Evolutionary conservation across 352 stramenopile genomes (phyloP).

Genomic region (Elongisporangium undulatum): DNA sequence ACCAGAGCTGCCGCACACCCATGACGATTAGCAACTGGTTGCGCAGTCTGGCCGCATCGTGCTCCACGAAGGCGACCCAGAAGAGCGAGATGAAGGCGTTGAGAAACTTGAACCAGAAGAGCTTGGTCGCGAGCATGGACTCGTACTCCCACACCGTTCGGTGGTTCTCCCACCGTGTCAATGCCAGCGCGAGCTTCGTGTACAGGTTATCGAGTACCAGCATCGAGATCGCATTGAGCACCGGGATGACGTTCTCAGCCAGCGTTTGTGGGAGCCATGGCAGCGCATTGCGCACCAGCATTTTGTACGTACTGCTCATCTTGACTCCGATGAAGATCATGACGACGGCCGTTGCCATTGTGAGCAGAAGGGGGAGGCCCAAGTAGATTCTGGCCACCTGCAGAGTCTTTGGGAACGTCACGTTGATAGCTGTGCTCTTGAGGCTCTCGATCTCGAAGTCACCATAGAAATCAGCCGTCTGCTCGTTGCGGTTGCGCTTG

Average conservation of each 20-base stretch:
- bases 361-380: constrained; percentile 45
- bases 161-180: constrained; percentile 79
- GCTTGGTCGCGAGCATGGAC: constrained; percentile 67
- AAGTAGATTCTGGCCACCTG: constrained; percentile 58
- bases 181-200: constrained; percentile 40
- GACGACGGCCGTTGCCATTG: constrained; percentile 45
- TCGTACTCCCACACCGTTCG: constrained; percentile 76
- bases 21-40: constrained; percentile 74
- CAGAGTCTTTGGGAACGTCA: constrained; percentile 56
- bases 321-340: constrained; percentile 59
- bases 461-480: constrained; percentile 50
- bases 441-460: constrained; percentile 61
- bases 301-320: constrained; percentile 22
- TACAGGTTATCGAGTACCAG: constrained; percentile 72
- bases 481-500: constrained; percentile 49
- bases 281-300: constrained; percentile 17
- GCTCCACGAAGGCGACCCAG: constrained; percentile 71
- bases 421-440: constrained; percentile 36
- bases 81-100: constrained; percentile 82
- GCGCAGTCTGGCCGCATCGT: constrained; percentile 34
- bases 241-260: constrained; percentile 50
- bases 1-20: constrained; percentile 66
- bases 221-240: constrained; percentile 67
- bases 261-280: constrained; percentile 33
- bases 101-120: constrained; percentile 83